Evolutionary conservation across 2,329 filamentous ascomycete genomes (phyloP), one percentile per base, ranked within the genome.

Genomic region (Cercospora sesami): DNA sequence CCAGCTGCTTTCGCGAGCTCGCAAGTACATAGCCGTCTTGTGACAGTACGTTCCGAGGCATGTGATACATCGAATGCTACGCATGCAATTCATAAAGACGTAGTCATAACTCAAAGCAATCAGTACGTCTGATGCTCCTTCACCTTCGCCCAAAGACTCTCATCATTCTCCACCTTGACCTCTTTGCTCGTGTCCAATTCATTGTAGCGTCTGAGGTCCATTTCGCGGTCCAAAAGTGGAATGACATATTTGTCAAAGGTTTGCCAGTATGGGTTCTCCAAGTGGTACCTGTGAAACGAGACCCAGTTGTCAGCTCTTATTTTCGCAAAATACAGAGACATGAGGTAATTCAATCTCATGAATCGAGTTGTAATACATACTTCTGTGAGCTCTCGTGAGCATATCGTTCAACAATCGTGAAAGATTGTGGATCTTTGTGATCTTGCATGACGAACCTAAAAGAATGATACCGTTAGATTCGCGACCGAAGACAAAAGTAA

Each of bases 391-490:
- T 82, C 77, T 92, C 90, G 68, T 89, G 84, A 74, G 86, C 84
- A 79, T 91, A 93, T 33, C 90, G 83, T 81, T 93, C 90, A 58
- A 93, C 90, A 74, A 93, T 91, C 59, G 88, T 91, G 79, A 93
- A 93, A 60, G 89, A 87, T 67, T 89, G 84, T 55, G 84, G 84
- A 78, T 92, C 90, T 74, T 86, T 83, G 67, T 88, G 84, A 74
- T 89, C 88, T 81, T 92, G 90, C 90, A 92, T 92, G 70, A 93
- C 90, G 79, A 91, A 87, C 90, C 90, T 92, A 18, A 1, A 48
- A 12, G 18, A 33, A 1, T 8, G 36, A 9, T 42, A 42, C 16
- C 3, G 4, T 23, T 12, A 33, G 30, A 39, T 23, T 5, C 5
- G 9, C 1, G 9, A 12, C 5, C 18, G 23, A 16, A 16, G 12